phyloP scores from a whole-genome alignment of 768 basidiomycete genomes.

The Clathrus columnatus region DNA sequence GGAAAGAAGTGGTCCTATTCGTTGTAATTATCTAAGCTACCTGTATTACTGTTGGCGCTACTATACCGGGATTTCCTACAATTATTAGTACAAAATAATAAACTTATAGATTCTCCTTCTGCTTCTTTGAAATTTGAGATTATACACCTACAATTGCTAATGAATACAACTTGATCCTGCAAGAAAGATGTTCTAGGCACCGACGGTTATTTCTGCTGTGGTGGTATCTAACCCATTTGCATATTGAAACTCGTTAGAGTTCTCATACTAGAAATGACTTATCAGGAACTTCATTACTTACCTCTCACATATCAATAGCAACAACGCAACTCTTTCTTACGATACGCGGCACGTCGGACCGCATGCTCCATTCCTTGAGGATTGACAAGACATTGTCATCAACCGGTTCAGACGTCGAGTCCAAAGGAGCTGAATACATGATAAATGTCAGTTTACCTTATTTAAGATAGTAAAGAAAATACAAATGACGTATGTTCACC shows the following conservation, averaged over 20 bases:
- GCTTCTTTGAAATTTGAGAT: too few species aligned
- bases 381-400: constrained; percentile 87
- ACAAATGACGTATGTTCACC: constrained; percentile 6
- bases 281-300: constrained; percentile 25
- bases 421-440: constrained; percentile 9
- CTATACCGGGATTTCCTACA: too few species aligned
- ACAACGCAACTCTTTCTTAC: constrained; percentile 95
- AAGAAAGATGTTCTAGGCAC: too few species aligned
- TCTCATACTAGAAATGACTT: constrained; percentile 52
- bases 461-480: too few species aligned
- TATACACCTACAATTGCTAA: not conserved
- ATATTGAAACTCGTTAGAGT: constrained; percentile 74
- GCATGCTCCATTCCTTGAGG: constrained; percentile 74
- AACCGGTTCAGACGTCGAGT: constrained; percentile 37
- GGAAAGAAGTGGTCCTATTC: too few species aligned
- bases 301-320: constrained; percentile 97
- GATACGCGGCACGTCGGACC: constrained; percentile 74
- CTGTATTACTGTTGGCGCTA: too few species aligned
- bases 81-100: too few species aligned
- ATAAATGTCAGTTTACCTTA: constrained; percentile 16
- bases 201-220: not conserved
- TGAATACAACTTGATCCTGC: not conserved
- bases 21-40: too few species aligned
- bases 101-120: too few species aligned
- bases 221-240: constrained; percentile 40